Conservation (phyloP, 73 alveolate genomes). For the Tetrahymena elliotti region DNA sequence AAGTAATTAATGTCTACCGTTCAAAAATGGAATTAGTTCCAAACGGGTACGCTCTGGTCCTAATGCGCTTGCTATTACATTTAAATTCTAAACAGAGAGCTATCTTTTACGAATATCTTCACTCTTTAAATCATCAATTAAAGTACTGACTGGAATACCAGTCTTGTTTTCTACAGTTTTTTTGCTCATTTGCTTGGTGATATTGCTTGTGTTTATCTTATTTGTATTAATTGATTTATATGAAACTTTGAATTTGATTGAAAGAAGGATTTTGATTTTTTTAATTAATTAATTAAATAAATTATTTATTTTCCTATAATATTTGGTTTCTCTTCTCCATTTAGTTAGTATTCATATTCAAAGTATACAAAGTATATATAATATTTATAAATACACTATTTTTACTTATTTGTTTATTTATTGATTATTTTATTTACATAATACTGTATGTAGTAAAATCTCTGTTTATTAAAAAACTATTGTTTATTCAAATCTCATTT, state of each 20-base stretch:
- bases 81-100: constrained; percentile 71
- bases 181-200: background rate
- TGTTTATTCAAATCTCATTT: background rate
- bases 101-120: constrained; percentile 65
- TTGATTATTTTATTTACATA: too few relatives aligned
- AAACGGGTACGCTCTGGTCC: constrained; percentile 91
- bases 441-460: background rate
- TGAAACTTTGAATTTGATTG: background rate
- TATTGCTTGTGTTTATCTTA: background rate
- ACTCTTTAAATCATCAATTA: constrained; percentile 66
- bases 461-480: background rate
- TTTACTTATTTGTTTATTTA: too few relatives aligned
- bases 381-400: background rate
- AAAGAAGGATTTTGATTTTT: background rate
- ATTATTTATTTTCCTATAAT: background rate
- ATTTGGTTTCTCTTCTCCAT: background rate
- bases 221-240: background rate
- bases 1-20: constrained; percentile 43
- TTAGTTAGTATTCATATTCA: background rate
- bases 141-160: constrained; percentile 29
- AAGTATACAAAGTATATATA: background rate
- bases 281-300: too few relatives aligned
- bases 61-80: constrained; percentile 72
- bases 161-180: constrained; percentile 32
- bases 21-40: constrained; percentile 90